Conservation (phyloP, 805 yeast genomes). For the Scheffersomyces spartinae region DNA sequence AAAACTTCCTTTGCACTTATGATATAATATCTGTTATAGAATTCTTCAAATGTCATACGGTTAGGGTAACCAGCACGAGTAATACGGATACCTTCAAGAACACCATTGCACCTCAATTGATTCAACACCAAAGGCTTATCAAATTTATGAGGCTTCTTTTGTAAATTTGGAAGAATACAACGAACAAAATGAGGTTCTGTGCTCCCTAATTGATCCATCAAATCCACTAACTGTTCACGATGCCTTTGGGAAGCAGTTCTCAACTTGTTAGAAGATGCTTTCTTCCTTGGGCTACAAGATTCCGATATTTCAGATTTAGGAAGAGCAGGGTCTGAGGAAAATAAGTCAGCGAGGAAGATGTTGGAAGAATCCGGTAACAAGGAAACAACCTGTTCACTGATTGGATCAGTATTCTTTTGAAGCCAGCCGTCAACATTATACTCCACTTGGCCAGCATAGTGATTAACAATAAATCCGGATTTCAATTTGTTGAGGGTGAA, state of each 20-base stretch:
- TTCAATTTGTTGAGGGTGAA: constrained; percentile 66
- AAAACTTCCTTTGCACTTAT: constrained; percentile 39
- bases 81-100: constrained; percentile 91
- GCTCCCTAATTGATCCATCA: constrained; percentile 60
- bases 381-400: constrained; percentile 61
- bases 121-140: constrained; percentile 71
- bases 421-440: constrained; percentile 89
- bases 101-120: constrained; percentile 95
- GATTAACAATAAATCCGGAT: constrained; percentile 74
- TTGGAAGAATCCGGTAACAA: constrained; percentile 50
- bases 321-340: too few relatives aligned
- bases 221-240: constrained; percentile 64
- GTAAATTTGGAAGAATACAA: constrained; percentile 83
- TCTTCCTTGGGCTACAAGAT: neutral
- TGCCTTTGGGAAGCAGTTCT: constrained; percentile 84
- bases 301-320: too few relatives aligned
- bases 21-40: constrained; percentile 65
- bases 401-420: constrained; percentile 88
- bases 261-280: constrained; percentile 22
- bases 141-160: constrained; percentile 58
- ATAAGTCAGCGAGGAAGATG: constrained; percentile 43
- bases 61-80: constrained; percentile 97
- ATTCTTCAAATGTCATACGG: constrained; percentile 73
- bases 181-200: constrained; percentile 97
- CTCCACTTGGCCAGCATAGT: constrained; percentile 96